A percentile compares a stretch with the other conserved stretches of the same genome.
Evolutionary conservation across 1,139 yeast species (phyloP).

Genomic region (Candida sp.): DNA sequence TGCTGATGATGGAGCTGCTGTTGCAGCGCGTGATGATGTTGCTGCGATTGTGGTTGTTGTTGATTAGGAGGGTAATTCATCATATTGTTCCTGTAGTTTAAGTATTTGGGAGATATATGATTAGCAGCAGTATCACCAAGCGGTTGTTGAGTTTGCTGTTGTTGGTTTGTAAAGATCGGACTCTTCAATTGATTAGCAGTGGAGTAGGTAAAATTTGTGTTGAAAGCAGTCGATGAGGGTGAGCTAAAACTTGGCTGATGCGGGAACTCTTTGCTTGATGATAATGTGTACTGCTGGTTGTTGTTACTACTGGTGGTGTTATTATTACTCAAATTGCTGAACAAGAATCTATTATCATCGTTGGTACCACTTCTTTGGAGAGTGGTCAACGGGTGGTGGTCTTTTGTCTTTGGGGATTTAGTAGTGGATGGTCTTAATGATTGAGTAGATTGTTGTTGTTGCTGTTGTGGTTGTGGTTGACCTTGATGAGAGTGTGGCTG

Average conservation of each 20-base stretch:
- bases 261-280: constrained; percentile 1
- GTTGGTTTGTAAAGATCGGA: background rate
- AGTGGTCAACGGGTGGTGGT: constrained; percentile 3
- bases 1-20: constrained; percentile 1
- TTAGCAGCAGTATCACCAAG: background rate
- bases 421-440: background rate
- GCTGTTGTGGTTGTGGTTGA: background rate
- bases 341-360: constrained; percentile 5
- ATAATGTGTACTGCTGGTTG: constrained; percentile 1
- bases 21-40: background rate
- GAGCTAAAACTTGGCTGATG: constrained; percentile 5
- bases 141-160: background rate
- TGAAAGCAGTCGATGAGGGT: background rate
- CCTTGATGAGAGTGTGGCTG: constrained; percentile 1
- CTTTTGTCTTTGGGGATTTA: constrained; percentile 3
- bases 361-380: constrained; percentile 3
- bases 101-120: background rate
- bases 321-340: constrained; percentile 1
- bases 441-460: background rate
- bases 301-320: background rate
- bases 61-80: constrained; percentile 7
- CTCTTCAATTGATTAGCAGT: background rate
- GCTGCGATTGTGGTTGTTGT: constrained; percentile 4
- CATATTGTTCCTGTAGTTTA: constrained; percentile 1
- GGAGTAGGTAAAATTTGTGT: background rate